Evolutionary conservation across 148 eudicot genomes (phyloP).

Genomic region (Pharnaceum exiguum): DNA sequence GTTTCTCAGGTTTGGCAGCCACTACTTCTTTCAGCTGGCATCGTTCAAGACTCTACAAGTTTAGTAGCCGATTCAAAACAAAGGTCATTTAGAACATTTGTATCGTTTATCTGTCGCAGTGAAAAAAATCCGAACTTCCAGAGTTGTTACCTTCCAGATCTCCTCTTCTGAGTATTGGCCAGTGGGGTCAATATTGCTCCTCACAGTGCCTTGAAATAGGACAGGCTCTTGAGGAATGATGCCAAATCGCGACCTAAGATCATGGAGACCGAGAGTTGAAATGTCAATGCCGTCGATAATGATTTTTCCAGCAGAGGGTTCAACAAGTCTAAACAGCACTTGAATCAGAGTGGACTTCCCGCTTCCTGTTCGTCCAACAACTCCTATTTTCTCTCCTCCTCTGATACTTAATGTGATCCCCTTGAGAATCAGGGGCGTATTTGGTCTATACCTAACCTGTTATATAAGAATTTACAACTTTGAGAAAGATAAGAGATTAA

Average conservation of each 20-base stretch:
- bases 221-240: constrained; percentile 99
- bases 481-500: not conserved
- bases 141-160: constrained; percentile 79
- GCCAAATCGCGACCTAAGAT: constrained; percentile 93
- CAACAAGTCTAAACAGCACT: constrained; percentile 86
- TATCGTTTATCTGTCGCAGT: not conserved
- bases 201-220: constrained; percentile 91
- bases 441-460: constrained; percentile 88
- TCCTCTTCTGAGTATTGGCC: constrained; percentile 79
- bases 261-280: constrained; percentile 66
- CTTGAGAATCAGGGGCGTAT: constrained; percentile 82
- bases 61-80: not conserved
- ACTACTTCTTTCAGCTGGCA: constrained; percentile 94
- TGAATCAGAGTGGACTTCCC: constrained; percentile 94
- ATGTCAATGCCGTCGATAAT: constrained; percentile 75
- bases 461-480: not conserved
- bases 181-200: constrained; percentile 88
- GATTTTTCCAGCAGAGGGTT: constrained; percentile 76
- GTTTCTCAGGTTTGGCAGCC: constrained; percentile 77
- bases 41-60: constrained; percentile 78
- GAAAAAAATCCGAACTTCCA: not conserved
- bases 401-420: constrained; percentile 66
- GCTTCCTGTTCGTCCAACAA: constrained; percentile 94
- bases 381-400: constrained; percentile 93
- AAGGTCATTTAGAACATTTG: not conserved